phyloP scores from a whole-genome alignment of 306 rosid genomes.

The Cicer judaicum region DNA sequence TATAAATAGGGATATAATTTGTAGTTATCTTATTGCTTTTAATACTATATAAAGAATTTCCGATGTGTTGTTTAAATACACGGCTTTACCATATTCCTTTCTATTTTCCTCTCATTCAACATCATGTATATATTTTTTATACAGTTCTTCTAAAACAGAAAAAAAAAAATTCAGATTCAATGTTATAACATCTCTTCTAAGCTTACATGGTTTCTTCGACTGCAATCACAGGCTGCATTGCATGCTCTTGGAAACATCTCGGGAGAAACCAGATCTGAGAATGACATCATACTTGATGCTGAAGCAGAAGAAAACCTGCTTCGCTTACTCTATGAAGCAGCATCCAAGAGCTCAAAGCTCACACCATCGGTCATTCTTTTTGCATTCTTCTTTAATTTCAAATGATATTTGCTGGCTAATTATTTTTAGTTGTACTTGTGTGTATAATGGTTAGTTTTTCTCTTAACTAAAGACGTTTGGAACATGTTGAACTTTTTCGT shows the following conservation, averaged over 20 bases:
- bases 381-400: constrained; percentile 34
- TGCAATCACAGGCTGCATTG: constrained; percentile 73
- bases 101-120: too few species aligned
- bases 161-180: constrained; percentile 2
- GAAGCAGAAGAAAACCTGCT: constrained; percentile 79
- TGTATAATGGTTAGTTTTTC: constrained; percentile 20
- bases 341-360: constrained; percentile 75
- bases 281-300: constrained; percentile 56
- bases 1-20: too few species aligned
- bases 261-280: constrained; percentile 74
- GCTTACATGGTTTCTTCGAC: constrained; percentile 30
- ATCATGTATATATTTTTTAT: constrained; percentile 4
- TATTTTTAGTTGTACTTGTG: constrained; percentile 4
- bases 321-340: constrained; percentile 65
- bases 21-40: too few species aligned
- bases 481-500: constrained; percentile 11
- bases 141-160: not conserved
- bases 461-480: not conserved
- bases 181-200: constrained; percentile 25
- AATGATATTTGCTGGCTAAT: constrained; percentile 20
- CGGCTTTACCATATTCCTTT: too few species aligned
- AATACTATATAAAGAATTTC: too few species aligned
- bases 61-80: too few species aligned
- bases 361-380: constrained; percentile 70
- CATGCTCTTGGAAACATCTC: constrained; percentile 85